Percentiles rank a stretch among this genome's conserved stretches.
phyloP scores from a whole-genome alignment of 495 filamentous ascomycete species.

The Aspergillus heteromorphus region DNA sequence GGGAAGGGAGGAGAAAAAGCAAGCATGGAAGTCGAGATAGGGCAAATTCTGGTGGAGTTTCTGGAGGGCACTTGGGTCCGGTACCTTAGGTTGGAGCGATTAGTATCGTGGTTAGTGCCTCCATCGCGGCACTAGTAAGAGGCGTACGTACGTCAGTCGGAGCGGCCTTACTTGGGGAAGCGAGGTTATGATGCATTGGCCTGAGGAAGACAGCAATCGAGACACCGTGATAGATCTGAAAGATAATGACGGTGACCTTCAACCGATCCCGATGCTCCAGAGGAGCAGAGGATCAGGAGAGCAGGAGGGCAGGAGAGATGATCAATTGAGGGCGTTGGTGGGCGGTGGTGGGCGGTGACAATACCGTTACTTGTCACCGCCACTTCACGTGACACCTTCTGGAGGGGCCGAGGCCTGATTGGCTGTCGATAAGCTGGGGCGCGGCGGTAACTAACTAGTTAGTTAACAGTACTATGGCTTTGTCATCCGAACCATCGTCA shows the following conservation, averaged over 20 bases:
- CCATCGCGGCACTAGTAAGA: not conserved
- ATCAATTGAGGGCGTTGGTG: not conserved
- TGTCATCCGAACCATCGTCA: not conserved
- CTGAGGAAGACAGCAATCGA: not conserved
- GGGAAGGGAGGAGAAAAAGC: not conserved
- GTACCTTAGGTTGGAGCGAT: constrained; percentile 4
- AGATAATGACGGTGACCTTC: not conserved
- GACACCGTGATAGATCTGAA: not conserved
- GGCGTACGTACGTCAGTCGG: not conserved
- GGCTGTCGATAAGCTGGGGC: constrained; percentile 13
- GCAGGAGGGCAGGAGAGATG: too few relatives aligned
- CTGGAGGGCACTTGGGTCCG: constrained; percentile 3
- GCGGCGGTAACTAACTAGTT: too few relatives aligned
- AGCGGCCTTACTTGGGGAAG: not conserved
- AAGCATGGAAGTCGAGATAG: constrained; percentile 11
- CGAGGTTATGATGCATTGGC: not conserved
- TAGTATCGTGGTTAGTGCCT: not conserved
- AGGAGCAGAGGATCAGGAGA: too few relatives aligned
- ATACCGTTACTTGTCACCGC: not conserved
- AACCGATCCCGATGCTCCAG: not conserved
- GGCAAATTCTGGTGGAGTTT: constrained; percentile 18
- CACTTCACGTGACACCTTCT: constrained; percentile 8
- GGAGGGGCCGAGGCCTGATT: not conserved
- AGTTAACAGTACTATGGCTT: too few relatives aligned
- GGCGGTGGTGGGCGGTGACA: too few relatives aligned